phyloP scores from a whole-genome alignment of 176 grass and related monocot species.

The Hordeum marinum region DNA sequence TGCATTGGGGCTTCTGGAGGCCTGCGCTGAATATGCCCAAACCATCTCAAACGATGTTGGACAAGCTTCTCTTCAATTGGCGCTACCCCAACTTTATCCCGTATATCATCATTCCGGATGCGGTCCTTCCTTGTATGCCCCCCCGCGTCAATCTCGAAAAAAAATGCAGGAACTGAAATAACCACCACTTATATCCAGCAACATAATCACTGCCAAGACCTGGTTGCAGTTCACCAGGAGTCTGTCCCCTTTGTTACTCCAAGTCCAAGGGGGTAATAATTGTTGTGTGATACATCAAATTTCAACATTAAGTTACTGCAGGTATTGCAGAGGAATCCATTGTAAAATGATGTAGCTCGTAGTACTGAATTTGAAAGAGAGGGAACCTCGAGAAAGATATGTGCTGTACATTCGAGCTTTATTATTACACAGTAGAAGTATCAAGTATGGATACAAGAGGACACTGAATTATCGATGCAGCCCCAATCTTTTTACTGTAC shows the following conservation, averaged over 20 bases:
- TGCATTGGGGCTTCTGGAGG: too few species aligned
- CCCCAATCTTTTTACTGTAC: constrained; percentile 1
- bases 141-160: too few species aligned
- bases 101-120: too few species aligned
- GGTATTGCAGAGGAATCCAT: too few species aligned
- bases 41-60: too few species aligned
- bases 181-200: background rate
- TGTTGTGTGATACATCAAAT: background rate
- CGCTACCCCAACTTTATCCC: too few species aligned
- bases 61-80: too few species aligned
- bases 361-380: background rate
- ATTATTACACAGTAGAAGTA: background rate
- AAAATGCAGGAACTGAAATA: background rate
- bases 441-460: constrained; percentile 7
- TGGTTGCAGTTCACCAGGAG: background rate
- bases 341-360: too few species aligned
- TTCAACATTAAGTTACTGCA: background rate
- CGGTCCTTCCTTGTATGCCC: too few species aligned
- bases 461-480: background rate
- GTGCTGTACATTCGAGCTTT: background rate
- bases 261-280: background rate
- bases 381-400: background rate
- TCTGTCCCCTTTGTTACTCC: too few species aligned
- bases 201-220: background rate
- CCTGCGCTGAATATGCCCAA: too few species aligned